Percentiles rank a stretch among this genome's conserved stretches.
Conservation (phyloP, 306 rosid species). For the Macrotyloma uniflorum region DNA sequence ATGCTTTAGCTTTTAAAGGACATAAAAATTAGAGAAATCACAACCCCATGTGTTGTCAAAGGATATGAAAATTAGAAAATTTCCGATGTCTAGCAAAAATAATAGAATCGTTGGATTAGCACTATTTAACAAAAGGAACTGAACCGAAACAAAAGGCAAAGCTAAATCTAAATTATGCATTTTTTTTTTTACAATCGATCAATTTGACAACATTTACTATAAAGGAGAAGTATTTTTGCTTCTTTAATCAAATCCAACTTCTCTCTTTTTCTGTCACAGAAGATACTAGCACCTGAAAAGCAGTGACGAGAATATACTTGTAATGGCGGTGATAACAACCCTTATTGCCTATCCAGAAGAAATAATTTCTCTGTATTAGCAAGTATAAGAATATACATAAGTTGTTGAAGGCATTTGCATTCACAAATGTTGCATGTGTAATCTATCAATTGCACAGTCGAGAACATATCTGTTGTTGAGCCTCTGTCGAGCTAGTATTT, state of each 20-base stretch:
- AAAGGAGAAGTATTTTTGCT: background rate
- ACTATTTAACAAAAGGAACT: too few species aligned
- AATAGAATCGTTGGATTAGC: too few species aligned
- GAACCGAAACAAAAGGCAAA: background rate
- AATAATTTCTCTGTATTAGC: slow-evolving; percentile 23
- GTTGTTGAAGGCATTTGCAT: slow-evolving; percentile 18
- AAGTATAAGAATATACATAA: slow-evolving; percentile 37
- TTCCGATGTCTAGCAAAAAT: too few species aligned
- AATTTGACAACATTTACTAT: slow-evolving; percentile 28
- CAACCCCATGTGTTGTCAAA: too few species aligned
- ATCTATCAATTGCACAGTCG: slow-evolving; percentile 56
- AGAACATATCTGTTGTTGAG: slow-evolving; percentile 57
- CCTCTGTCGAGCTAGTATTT: slow-evolving; percentile 33
- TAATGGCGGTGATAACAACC: slow-evolving; percentile 16
- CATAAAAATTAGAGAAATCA: too few species aligned
- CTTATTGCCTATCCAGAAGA: slow-evolving; percentile 2
- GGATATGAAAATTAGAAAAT: too few species aligned
- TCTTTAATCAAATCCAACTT: slow-evolving; percentile 28
- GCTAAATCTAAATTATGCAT: slow-evolving; percentile 12
- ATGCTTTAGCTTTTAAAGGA: too few species aligned
- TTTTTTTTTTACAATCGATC: slow-evolving; percentile 10
- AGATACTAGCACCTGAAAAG: slow-evolving; percentile 8
- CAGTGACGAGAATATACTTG: slow-evolving; percentile 6
- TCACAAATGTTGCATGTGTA: slow-evolving; percentile 29
- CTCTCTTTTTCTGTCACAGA: slow-evolving; percentile 16